Conservation (phyloP, 768 basidiomycete species). For the Lactarius deliciosus region DNA sequence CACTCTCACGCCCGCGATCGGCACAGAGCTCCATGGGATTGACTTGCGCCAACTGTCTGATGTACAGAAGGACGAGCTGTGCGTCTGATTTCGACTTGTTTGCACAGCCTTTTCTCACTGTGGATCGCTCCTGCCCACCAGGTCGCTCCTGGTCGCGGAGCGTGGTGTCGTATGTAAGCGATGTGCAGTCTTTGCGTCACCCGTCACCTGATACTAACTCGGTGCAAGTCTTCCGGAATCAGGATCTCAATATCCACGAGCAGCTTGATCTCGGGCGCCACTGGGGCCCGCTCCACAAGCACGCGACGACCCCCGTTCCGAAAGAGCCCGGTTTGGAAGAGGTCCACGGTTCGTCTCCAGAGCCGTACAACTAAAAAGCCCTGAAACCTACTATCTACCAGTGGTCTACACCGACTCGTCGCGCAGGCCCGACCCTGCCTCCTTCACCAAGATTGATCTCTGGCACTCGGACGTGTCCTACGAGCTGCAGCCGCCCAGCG, state of each 20-base stretch:
- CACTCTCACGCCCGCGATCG: constrained; percentile 69
- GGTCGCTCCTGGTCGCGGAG: constrained; percentile 72
- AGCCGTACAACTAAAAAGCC: background rate
- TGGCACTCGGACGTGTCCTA: constrained; percentile 86
- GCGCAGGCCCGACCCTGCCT: constrained; percentile 57
- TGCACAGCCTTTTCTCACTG: background rate
- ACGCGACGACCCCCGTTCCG: constrained; percentile 79
- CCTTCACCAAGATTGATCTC: constrained; percentile 72
- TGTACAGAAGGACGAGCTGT: constrained; percentile 80
- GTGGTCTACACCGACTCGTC: constrained; percentile 72
- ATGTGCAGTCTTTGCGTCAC: background rate
- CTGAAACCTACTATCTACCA: constrained; percentile 30
- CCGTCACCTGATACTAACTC: constrained; percentile 1
- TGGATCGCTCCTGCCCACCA: constrained; percentile 32
- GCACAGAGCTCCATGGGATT: constrained; percentile 71
- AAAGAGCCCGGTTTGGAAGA: constrained; percentile 68
- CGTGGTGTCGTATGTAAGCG: constrained; percentile 71
- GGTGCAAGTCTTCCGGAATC: constrained; percentile 66
- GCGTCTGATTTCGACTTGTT: constrained; percentile 31
- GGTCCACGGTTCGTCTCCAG: constrained; percentile 56
- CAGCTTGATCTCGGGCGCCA: constrained; percentile 72
- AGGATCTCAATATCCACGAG: constrained; percentile 64
- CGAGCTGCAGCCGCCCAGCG: constrained; percentile 78
- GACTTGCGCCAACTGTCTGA: constrained; percentile 68
- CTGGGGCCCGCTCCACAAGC: constrained; percentile 77